These are phyloP conservation scores for Fomitopsis serialis DNA, from an alignment of 768 basidiomycete species.

Conservation along the genomic window DNA sequence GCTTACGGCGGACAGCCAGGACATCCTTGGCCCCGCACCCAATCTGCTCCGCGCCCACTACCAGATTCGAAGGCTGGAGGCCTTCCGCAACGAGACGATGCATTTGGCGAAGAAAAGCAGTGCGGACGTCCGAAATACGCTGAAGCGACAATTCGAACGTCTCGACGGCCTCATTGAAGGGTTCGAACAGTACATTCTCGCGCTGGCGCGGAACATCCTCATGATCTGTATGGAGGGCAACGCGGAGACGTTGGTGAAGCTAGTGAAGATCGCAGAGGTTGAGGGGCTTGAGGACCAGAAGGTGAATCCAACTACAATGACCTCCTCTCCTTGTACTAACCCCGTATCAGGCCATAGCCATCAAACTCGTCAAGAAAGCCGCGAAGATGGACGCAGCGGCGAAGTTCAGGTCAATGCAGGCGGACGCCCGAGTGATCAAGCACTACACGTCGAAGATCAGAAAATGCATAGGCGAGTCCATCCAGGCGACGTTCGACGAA, in stretches of 20 bases:
- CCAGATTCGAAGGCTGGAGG: slow-evolving; percentile 87
- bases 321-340: not conserved
- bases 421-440: slow-evolving; percentile 88
- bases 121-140: slow-evolving; percentile 56
- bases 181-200: slow-evolving; percentile 83
- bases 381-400: slow-evolving; percentile 90
- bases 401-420: slow-evolving; percentile 90
- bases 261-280: slow-evolving; percentile 90
- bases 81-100: slow-evolving; percentile 91
- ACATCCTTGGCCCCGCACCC: slow-evolving; percentile 81
- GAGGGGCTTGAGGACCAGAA: slow-evolving; percentile 95
- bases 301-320: slow-evolving; percentile 34
- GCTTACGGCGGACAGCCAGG: slow-evolving; percentile 66
- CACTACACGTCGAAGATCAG: slow-evolving; percentile 90
- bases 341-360: slow-evolving; percentile 77
- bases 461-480: slow-evolving; percentile 74
- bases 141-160: slow-evolving; percentile 79
- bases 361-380: slow-evolving; percentile 90
- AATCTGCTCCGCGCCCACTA: slow-evolving; percentile 89
- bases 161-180: slow-evolving; percentile 72
- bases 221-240: slow-evolving; percentile 75
- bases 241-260: slow-evolving; percentile 81
- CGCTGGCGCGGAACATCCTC: slow-evolving; percentile 72
- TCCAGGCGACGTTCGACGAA: slow-evolving; percentile 63
- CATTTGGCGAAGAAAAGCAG: slow-evolving; percentile 88